phyloP scores from a whole-genome alignment of 2,329 filamentous ascomycete species.

The Periconia macrospinosa region DNA sequence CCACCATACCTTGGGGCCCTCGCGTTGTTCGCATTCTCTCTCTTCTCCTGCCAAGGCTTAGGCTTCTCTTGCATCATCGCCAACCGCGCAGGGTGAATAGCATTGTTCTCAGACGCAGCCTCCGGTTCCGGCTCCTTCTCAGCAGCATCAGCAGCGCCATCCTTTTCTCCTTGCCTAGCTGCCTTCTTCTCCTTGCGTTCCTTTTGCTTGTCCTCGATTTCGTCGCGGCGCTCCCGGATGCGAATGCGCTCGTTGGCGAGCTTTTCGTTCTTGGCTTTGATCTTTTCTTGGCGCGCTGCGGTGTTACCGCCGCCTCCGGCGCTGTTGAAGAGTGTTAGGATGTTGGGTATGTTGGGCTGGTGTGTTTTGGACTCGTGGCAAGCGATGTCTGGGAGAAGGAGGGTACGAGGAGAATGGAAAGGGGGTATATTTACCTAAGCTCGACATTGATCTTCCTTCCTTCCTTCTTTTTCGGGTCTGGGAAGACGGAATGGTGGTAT shows the following conservation, averaged over 20 bases:
- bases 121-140: constrained; percentile 16
- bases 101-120: constrained; percentile 16
- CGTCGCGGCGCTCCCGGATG: constrained; percentile 50
- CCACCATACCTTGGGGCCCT: neutral
- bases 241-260: constrained; percentile 69
- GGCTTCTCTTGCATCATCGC: constrained; percentile 35
- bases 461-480: constrained; percentile 56
- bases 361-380: neutral
- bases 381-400: neutral
- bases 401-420: neutral
- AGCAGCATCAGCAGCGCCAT: constrained; percentile 1
- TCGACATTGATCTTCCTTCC: constrained; percentile 88
- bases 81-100: constrained; percentile 43
- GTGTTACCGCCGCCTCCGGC: constrained; percentile 86
- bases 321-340: constrained; percentile 45
- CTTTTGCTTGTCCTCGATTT: constrained; percentile 43
- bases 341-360: neutral
- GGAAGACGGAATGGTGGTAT: constrained; percentile 83
- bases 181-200: constrained; percentile 46
- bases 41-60: neutral
- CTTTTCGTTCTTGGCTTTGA: constrained; percentile 83
- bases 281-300: constrained; percentile 70
- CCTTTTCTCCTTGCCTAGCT: constrained; percentile 18
- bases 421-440: constrained; percentile 66
- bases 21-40: neutral